phyloP scores from a whole-genome alignment of 768 basidiomycete genomes.

The Lactarius hengduanensis region DNA sequence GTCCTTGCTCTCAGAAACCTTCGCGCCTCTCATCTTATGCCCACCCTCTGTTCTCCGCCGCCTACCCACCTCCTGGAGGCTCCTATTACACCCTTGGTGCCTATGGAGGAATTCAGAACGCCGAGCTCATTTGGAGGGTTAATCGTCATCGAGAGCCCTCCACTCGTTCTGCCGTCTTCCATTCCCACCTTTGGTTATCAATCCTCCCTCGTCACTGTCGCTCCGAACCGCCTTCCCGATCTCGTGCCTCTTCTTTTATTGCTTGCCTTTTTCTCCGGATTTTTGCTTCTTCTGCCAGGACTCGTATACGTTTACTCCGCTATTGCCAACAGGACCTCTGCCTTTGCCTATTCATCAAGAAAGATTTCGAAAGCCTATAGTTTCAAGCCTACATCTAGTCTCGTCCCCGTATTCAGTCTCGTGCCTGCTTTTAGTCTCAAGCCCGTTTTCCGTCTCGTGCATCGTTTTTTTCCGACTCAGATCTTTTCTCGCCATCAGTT shows the following conservation, averaged over 20 bases:
- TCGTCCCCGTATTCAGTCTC: not conserved
- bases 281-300: not conserved
- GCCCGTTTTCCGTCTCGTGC: not conserved
- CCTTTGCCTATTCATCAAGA: not conserved
- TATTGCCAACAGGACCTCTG: constrained; percentile 1
- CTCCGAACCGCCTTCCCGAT: not conserved
- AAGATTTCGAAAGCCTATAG: not conserved
- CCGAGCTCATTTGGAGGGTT: not conserved
- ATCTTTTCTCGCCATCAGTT: not conserved
- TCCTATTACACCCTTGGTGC: not conserved
- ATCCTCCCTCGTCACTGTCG: constrained; percentile 8
- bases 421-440: not conserved
- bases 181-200: constrained; percentile 1
- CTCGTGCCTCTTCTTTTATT: constrained; percentile 1
- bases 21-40: not conserved
- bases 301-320: not conserved
- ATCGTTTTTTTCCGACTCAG: not conserved
- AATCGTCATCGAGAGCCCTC: not conserved
- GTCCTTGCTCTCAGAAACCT: constrained; percentile 16
- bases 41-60: constrained; percentile 4
- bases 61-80: constrained; percentile 1
- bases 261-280: constrained; percentile 8
- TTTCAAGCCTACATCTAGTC: not conserved
- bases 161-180: not conserved
- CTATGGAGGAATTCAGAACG: not conserved